Conservation (phyloP, 768 basidiomycete genomes). For the Boletus vinaceobasis region DNA sequence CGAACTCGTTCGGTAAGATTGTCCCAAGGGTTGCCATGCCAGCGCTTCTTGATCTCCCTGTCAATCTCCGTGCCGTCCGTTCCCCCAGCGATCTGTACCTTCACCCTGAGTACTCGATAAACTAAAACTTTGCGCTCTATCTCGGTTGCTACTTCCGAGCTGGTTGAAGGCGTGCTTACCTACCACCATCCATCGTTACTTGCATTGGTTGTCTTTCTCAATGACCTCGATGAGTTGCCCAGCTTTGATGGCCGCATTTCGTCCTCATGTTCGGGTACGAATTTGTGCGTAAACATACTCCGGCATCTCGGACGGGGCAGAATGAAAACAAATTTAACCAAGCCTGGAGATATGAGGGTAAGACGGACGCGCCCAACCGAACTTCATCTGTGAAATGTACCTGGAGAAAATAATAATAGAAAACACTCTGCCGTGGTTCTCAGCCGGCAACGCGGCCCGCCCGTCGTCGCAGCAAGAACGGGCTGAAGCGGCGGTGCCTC, state of each 20-base stretch:
- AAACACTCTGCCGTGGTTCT: neutral
- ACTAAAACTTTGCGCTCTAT: slow-evolving; percentile 67
- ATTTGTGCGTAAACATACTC: slow-evolving; percentile 91
- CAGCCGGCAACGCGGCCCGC: slow-evolving; percentile 1
- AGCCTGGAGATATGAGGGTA: neutral
- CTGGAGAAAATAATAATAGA: neutral
- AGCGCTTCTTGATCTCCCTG: slow-evolving; percentile 52
- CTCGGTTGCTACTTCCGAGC: slow-evolving; percentile 56
- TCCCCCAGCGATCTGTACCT: slow-evolving; percentile 37
- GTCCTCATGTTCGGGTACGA: slow-evolving; percentile 78
- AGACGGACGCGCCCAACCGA: neutral
- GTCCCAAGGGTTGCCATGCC: slow-evolving; percentile 61
- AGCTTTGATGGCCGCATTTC: too few species aligned
- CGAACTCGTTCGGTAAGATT: slow-evolving; percentile 69
- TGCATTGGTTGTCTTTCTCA: neutral
- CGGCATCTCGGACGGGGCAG: slow-evolving; percentile 45
- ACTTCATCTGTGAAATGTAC: neutral
- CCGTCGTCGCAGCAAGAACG: slow-evolving; percentile 14
- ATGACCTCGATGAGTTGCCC: too few species aligned
- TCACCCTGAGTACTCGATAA: slow-evolving; percentile 65
- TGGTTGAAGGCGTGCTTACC: slow-evolving; percentile 66
- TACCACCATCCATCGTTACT: neutral
- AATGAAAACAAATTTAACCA: neutral
- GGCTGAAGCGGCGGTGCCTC: neutral
- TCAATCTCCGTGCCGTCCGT: slow-evolving; percentile 49